These are phyloP conservation scores for Saccharomycopsis hybrid DNA, from an alignment of 1,139 yeast species.

Conservation along the genomic window DNA sequence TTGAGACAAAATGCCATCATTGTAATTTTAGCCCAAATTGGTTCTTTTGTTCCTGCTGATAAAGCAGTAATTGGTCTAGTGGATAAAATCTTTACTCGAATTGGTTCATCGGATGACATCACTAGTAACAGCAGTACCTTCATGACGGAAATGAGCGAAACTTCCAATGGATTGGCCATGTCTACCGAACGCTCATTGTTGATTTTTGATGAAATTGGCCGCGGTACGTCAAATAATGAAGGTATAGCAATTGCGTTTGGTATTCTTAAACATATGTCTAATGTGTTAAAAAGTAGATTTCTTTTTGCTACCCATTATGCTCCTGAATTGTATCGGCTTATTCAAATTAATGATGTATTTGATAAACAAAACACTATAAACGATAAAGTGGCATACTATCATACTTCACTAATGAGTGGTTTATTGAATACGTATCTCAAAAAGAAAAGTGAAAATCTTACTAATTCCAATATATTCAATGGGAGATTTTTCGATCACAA, in stretches of 20 bases:
- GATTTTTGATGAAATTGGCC: conserved; percentile 90
- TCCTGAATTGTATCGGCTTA: conserved; percentile 45
- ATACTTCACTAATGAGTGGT: conserved; percentile 39
- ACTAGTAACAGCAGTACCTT: conserved; percentile 41
- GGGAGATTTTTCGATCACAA: conserved; percentile 49
- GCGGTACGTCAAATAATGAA: conserved; percentile 89
- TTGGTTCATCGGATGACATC: conserved; percentile 40
- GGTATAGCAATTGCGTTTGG: conserved; percentile 91
- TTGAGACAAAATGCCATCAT: conserved; percentile 41
- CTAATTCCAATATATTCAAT: conserved; percentile 17
- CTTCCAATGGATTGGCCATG: conserved; percentile 67
- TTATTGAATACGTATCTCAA: conserved; percentile 21
- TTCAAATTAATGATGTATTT: conserved; percentile 27
- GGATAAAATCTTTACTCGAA: conserved; percentile 38
- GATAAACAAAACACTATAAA: conserved; percentile 25
- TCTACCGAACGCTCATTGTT: conserved; percentile 79
- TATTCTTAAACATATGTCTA: conserved; percentile 52
- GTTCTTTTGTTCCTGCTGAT: conserved; percentile 47
- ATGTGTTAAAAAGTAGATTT: conserved; percentile 59
- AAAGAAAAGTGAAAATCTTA: conserved; percentile 20
- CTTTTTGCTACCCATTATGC: conserved; percentile 96
- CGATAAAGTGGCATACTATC: conserved; percentile 39
- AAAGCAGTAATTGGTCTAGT: conserved; percentile 35
- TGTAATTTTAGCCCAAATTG: conserved; percentile 44
- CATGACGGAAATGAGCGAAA: conserved; percentile 54